Percentiles rank a stretch among this genome's conserved stretches.
Evolutionary conservation across 352 stramenopile genomes (phyloP).

Genomic region (Aphanomyces cochlioides): DNA sequence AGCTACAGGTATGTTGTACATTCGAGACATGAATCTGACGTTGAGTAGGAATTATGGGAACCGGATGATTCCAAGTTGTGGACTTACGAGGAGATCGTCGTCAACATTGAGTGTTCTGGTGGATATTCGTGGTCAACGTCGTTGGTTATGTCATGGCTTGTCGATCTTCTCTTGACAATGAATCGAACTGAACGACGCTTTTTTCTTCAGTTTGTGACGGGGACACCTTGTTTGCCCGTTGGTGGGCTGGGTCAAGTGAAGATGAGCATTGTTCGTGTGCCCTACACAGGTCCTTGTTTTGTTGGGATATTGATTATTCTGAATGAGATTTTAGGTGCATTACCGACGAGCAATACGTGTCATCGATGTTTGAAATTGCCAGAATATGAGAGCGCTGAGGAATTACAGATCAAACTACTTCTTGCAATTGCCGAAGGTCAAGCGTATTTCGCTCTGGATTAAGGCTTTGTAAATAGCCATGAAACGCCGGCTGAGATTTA

Average conservation of each 20-base stretch:
- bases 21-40: not conserved
- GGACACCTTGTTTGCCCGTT: conserved; percentile 38
- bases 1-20: not conserved
- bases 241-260: conserved; percentile 37
- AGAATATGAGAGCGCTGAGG: conserved; percentile 35
- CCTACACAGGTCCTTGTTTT: conserved; percentile 16
- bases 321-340: not conserved
- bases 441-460: conserved; percentile 17
- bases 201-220: conserved; percentile 43
- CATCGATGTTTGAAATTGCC: conserved; percentile 48
- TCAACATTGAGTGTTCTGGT: conserved; percentile 36
- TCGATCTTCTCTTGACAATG: conserved; percentile 32
- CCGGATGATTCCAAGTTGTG: not conserved
- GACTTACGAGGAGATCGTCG: not conserved
- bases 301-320: conserved; percentile 7
- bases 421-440: conserved; percentile 40
- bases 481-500: too few relatives aligned
- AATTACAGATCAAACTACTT: conserved; percentile 36
- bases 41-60: not conserved
- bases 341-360: conserved; percentile 44
- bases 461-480: not conserved
- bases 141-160: conserved; percentile 30
- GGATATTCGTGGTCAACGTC: not conserved
- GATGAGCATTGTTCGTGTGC: conserved; percentile 38
- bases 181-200: conserved; percentile 25